Base-by-base conservation (phyloP, 805 yeast species). In the Yamadazyma tumulicola region DNA sequence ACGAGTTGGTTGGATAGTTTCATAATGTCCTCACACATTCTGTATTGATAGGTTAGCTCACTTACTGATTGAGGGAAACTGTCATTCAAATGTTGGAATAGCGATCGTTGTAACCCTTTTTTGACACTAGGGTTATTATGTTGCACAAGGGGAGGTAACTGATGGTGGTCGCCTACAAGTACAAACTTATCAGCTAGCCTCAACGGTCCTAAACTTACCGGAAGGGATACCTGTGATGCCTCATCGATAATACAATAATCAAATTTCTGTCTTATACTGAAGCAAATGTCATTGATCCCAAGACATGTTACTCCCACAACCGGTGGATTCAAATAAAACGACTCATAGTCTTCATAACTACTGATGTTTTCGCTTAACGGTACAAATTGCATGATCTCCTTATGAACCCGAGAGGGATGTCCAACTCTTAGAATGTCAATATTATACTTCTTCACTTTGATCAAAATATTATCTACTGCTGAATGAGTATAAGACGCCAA, bases 221-320 rank as follows among this genome's bases (percentile, higher is more conserved):
- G 98, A 70, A 91, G 69, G 0, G 97, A 82, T 0, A 91, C 85
- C 52, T 93, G 98, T 1, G 97, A 88, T 0, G 97, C 97, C 56
- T 93, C 99, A 56, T 93, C 99, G 28, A 93, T 74, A 26, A 93
- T 88, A 52, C 97, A 94, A 52, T 85, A 91, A 51, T 93, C 98
- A 57, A 93, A 93, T 16, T 16, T 7, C 11, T 63, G 69, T 49
- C 72, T 60, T 34, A 69, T 57, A 14, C 55, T 64, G 48, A 88
- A 81, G 2, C 79, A 56, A 52, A 79, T 67, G 51, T 81, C 86
- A 22, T 62, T 69, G 12, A 87, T 72, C 0, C 95, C 89, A 28
- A 91, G 64, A 51, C 95, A 85, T 0, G 98, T 93, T 2, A 88
- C 74, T 0, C 96, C 98, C 1, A 93, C 93, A 3, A 93, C 80